phyloP scores from a whole-genome alignment of 1,284 basidiomycete genomes.

The Cryptococcus amylolentus region DNA sequence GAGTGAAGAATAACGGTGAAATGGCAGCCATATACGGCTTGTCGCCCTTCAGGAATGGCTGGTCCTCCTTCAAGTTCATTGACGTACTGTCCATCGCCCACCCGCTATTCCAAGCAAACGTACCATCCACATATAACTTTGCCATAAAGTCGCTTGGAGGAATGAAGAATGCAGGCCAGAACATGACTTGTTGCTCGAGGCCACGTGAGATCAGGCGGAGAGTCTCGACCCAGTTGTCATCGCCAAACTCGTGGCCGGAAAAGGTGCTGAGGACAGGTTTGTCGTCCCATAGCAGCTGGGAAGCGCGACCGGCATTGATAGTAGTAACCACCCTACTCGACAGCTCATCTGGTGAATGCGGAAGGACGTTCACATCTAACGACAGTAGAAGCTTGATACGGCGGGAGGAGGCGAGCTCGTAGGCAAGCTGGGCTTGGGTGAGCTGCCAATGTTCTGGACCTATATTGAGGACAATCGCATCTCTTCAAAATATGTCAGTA shows the following conservation, averaged over 20 bases:
- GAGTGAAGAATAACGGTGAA: conserved; percentile 62
- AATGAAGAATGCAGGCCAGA: conserved; percentile 49
- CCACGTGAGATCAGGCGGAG: conserved; percentile 22
- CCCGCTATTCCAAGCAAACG: conserved; percentile 47
- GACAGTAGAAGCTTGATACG: conserved; percentile 40
- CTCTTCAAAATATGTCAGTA: conserved; percentile 20
- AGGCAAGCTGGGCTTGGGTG: conserved; percentile 40
- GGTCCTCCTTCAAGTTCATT: conserved; percentile 32
- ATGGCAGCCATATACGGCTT: conserved; percentile 62
- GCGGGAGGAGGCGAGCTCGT: conserved; percentile 15
- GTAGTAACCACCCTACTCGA: conserved; percentile 16
- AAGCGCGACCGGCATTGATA: not conserved
- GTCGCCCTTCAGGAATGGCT: conserved; percentile 31
- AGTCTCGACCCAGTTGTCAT: conserved; percentile 37
- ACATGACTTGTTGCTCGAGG: conserved; percentile 34
- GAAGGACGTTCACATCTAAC: conserved; percentile 48
- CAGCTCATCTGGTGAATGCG: conserved; percentile 20
- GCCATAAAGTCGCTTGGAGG: conserved; percentile 35
- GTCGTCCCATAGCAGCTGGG: conserved; percentile 22
- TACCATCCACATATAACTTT: conserved; percentile 37
- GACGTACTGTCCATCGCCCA: conserved; percentile 40
- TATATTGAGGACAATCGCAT: conserved; percentile 48
- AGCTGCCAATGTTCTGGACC: conserved; percentile 49
- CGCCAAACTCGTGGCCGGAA: conserved; percentile 40
- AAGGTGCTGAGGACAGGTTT: conserved; percentile 41